Percentiles rank a stretch among this genome's conserved stretches.
Conservation (phyloP, 2,329 filamentous ascomycete species). For the Leptoxyphium fumago region DNA sequence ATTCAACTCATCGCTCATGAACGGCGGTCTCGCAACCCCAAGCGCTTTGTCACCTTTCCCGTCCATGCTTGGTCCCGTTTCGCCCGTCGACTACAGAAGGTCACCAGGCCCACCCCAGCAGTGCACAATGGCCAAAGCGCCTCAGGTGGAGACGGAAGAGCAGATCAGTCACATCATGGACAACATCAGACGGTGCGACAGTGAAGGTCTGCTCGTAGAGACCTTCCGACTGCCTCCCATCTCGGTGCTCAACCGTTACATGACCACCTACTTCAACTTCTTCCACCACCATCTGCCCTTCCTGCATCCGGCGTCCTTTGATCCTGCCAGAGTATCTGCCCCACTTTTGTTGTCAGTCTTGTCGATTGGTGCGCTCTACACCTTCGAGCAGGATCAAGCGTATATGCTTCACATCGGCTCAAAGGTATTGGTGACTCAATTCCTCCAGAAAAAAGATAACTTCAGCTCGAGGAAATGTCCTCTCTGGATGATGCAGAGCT, state of each 20-base stretch:
- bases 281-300: constrained; percentile 97
- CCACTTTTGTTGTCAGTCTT: constrained; percentile 77
- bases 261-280: constrained; percentile 90
- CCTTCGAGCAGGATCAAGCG: constrained; percentile 91
- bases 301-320: constrained; percentile 82
- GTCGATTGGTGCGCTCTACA: constrained; percentile 90
- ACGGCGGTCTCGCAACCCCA: constrained; percentile 54
- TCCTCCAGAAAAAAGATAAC: constrained; percentile 94
- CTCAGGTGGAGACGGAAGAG: constrained; percentile 71
- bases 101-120: constrained; percentile 54
- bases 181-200: constrained; percentile 69
- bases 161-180: constrained; percentile 75
- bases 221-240: constrained; percentile 78
- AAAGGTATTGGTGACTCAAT: constrained; percentile 93
- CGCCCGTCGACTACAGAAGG: constrained; percentile 53
- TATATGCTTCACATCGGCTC: constrained; percentile 96
- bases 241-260: constrained; percentile 72
- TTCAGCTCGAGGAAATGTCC: constrained; percentile 97
- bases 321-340: constrained; percentile 63
- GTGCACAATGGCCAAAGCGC: constrained; percentile 52
- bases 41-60: constrained; percentile 60
- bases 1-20: constrained; percentile 57
- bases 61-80: constrained; percentile 51
- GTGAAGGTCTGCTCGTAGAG: constrained; percentile 67
- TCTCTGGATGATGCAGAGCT: constrained; percentile 96